These are phyloP conservation scores for Xylariales sp. DNA, from an alignment of 2,329 filamentous ascomycete genomes.

Conservation along the genomic window DNA sequence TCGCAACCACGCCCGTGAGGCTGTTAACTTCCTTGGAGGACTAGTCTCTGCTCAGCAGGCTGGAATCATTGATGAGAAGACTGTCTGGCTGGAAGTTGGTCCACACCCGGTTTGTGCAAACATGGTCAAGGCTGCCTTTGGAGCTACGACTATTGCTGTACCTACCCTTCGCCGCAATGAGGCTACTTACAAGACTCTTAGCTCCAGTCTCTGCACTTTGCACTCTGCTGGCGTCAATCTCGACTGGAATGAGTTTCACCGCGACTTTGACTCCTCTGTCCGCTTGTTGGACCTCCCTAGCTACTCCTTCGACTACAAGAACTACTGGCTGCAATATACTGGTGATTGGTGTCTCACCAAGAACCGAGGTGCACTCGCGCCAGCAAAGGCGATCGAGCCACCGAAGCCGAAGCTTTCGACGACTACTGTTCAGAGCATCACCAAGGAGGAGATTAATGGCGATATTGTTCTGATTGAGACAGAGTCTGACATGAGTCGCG, in stretches of 20 bases:
- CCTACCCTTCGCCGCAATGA: constrained; percentile 61
- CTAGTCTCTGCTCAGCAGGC: constrained; percentile 54
- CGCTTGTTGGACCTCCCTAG: constrained; percentile 61
- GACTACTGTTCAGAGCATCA: constrained; percentile 60
- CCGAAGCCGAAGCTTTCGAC: constrained; percentile 55
- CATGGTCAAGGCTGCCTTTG: constrained; percentile 64
- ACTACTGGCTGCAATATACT: constrained; percentile 66
- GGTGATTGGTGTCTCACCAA: constrained; percentile 60
- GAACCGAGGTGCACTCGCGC: constrained; percentile 51
- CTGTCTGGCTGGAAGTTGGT: constrained; percentile 70
- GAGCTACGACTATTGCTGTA: constrained; percentile 46
- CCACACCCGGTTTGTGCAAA: constrained; percentile 66
- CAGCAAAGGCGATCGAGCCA: constrained; percentile 21
- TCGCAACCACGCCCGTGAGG: constrained; percentile 58
- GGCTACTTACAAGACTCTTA: constrained; percentile 60
- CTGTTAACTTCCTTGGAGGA: constrained; percentile 65
- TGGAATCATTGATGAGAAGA: constrained; percentile 60
- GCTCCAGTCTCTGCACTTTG: constrained; percentile 50
- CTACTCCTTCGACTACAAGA: constrained; percentile 67
- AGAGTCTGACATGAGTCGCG: constrained; percentile 61
- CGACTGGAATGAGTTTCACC: constrained; percentile 65
- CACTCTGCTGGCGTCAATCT: constrained; percentile 56
- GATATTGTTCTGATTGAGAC: constrained; percentile 56
- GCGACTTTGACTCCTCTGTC: constrained; percentile 53
- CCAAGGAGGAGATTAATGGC: constrained; percentile 58